Evolutionary conservation across 352 stramenopile genomes (phyloP), one percentile per base, ranked within the genome.

Genomic region (Pythium phragmiticola): DNA sequence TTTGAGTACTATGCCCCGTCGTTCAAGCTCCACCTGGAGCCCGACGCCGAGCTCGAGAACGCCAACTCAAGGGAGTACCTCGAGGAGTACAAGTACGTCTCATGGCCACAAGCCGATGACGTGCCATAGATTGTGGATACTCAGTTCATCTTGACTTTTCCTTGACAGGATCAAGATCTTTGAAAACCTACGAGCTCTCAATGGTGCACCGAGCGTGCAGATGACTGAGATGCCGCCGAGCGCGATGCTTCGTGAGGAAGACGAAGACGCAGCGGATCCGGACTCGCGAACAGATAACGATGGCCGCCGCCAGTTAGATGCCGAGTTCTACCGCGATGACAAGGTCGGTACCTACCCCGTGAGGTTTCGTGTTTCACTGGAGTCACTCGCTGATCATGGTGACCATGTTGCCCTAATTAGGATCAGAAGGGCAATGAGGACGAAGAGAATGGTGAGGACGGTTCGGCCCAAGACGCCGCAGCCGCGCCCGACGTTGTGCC

Each of bases 1-100:
- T 99, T 98, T 78, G 97, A 99, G 76, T 99, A 99, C 80, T 99
- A 98, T 77, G 94, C 83, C 5, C 87, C 87, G 26, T 86, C 75
- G 39, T 95, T 94, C 66, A 95, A 95, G 62, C 67, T 95, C 37
- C 87, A 95, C 54, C 65, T 95, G 9, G 85, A 94, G 55, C 81
- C 82, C 12, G 83, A 93, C 50, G 63, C 73, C 19, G 82, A 94
- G 14, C 65, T 92, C 23, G 82, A 94, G 48, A 94, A 95, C 60
- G 73, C 68, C 45, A 95, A 95, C 65, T 88, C 84, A n/a, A 80
- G 70, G 48, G 86, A 92, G 55, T 95, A 95, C 54, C 65, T 94
- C 43, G 84, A 95, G 36, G 80, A 94, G 54, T 89, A 87, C 73
- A 95, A 90, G 85, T 92, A 80, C 57, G 78, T 80, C 8, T 49